Evolutionary conservation across 2,329 filamentous ascomycete genomes (phyloP).

Genomic region (Lecanicillium sp.): DNA sequence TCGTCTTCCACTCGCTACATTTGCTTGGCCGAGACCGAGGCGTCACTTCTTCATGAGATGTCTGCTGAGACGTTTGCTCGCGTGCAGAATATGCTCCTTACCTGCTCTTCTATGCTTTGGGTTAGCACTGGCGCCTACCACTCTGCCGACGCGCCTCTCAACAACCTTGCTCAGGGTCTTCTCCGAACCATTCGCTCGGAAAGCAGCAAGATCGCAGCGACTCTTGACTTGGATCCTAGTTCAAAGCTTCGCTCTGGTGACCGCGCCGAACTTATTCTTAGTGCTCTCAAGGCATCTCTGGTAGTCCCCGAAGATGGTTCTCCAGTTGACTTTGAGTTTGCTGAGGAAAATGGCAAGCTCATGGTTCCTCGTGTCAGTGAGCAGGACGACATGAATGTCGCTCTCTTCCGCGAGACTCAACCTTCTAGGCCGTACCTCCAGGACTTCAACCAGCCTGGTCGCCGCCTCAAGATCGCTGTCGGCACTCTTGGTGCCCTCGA

Average conservation of each 20-base stretch:
- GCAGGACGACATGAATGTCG: slow-evolving; percentile 17
- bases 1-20: slow-evolving; percentile 21
- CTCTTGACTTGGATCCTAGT: slow-evolving; percentile 34
- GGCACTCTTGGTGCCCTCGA: slow-evolving; percentile 29
- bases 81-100: slow-evolving; percentile 26
- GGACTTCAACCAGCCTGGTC: slow-evolving; percentile 29
- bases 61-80: slow-evolving; percentile 27
- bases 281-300: slow-evolving; percentile 15
- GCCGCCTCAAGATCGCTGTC: slow-evolving; percentile 28
- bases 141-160: slow-evolving; percentile 25
- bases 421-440: slow-evolving; percentile 18
- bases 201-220: slow-evolving; percentile 33
- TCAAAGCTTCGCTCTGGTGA: slow-evolving; percentile 20
- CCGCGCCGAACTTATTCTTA: slow-evolving; percentile 23
- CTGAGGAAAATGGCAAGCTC: slow-evolving; percentile 18
- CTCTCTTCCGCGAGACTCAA: slow-evolving; percentile 18
- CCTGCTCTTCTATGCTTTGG: slow-evolving; percentile 29
- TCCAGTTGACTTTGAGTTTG: slow-evolving; percentile 20
- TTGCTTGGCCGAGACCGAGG: slow-evolving; percentile 35
- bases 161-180: slow-evolving; percentile 37
- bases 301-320: slow-evolving; percentile 10
- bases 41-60: slow-evolving; percentile 32
- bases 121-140: slow-evolving; percentile 30
- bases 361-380: slow-evolving; percentile 20
- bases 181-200: slow-evolving; percentile 38